A percentile compares a stretch with the other conserved stretches of the same genome.
These are phyloP conservation scores for Trichoderma atrobrunneum DNA, from an alignment of 2,329 filamentous ascomycete genomes.

Conservation along the genomic window DNA sequence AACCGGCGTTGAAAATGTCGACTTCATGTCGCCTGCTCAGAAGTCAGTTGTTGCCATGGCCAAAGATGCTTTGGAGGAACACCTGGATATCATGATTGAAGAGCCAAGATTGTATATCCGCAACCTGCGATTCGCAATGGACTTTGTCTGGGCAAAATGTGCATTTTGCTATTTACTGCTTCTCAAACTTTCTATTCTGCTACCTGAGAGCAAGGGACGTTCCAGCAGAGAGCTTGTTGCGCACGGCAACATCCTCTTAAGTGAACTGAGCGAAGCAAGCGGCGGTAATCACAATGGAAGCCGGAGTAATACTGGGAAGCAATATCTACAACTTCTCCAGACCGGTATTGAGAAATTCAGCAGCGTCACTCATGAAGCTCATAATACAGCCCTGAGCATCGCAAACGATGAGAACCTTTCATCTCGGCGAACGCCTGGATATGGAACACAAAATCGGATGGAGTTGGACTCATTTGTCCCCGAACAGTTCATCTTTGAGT, in stretches of 20 bases:
- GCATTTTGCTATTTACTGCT: conserved; percentile 56
- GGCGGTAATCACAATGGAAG: conserved; percentile 21
- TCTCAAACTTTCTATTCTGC: conserved; percentile 49
- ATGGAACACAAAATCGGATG: conserved; percentile 29
- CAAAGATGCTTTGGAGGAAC: conserved; percentile 49
- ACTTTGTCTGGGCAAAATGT: conserved; percentile 58
- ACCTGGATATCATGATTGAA: conserved; percentile 48
- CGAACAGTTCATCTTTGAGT: conserved; percentile 55
- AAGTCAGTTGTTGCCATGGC: conserved; percentile 47
- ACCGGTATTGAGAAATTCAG: conserved; percentile 27
- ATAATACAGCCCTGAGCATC: background rate
- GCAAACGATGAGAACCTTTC: background rate
- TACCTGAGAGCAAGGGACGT: conserved; percentile 38
- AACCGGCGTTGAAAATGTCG: conserved; percentile 30
- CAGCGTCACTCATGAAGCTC: conserved; percentile 14
- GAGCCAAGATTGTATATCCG: conserved; percentile 46
- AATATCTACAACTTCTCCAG: conserved; percentile 28
- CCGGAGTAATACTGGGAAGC: conserved; percentile 35
- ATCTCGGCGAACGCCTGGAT: background rate
- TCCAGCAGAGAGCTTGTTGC: conserved; percentile 21
- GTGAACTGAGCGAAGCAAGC: conserved; percentile 28
- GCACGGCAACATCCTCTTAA: conserved; percentile 23
- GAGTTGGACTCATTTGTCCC: conserved; percentile 54
- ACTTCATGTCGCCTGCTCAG: conserved; percentile 48
- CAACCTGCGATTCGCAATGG: conserved; percentile 52